A percentile compares a stretch with the other conserved stretches of the same genome.
Conservation (phyloP, 805 yeast species). For the Starmerella scarabaei region DNA sequence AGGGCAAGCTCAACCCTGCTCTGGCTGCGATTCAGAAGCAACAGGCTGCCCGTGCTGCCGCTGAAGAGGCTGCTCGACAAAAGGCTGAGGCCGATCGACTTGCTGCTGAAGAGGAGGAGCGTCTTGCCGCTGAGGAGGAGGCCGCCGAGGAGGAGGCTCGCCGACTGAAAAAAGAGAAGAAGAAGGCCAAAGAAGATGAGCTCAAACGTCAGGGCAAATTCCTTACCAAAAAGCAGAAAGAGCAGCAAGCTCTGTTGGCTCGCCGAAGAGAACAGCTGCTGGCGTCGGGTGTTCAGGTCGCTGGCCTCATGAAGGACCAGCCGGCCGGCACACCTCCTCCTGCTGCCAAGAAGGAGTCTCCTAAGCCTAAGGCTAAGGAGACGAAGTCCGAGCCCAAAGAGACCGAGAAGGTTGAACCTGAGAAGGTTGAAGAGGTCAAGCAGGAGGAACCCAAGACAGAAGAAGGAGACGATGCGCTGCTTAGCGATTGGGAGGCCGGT, state of each 20-base stretch:
- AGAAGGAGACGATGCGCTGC: slow-evolving; percentile 41
- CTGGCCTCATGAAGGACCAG: slow-evolving; percentile 61
- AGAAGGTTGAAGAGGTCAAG: slow-evolving; percentile 12
- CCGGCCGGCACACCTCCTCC: slow-evolving; percentile 26
- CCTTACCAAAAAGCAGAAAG: slow-evolving; percentile 87
- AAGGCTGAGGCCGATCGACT: slow-evolving; percentile 53
- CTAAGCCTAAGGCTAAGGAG: slow-evolving; percentile 18
- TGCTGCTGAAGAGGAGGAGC: slow-evolving; percentile 40
- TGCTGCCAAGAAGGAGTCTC: slow-evolving; percentile 16
- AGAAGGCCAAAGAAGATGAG: slow-evolving; percentile 74
- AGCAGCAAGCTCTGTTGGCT: slow-evolving; percentile 73
- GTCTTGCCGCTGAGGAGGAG: slow-evolving; percentile 50
- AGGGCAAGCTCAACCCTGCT: slow-evolving; percentile 71
- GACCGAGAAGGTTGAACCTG: slow-evolving; percentile 19
- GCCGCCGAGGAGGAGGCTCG: slow-evolving; percentile 41
- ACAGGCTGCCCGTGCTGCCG: slow-evolving; percentile 73
- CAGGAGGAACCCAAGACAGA: slow-evolving; percentile 19
- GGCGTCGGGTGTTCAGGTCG: slow-evolving; percentile 59
- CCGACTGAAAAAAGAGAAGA: slow-evolving; percentile 69
- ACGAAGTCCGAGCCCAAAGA: slow-evolving; percentile 21
- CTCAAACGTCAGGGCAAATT: slow-evolving; percentile 93
- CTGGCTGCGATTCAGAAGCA: slow-evolving; percentile 84
- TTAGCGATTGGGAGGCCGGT: slow-evolving; percentile 78
- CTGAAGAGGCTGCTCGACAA: slow-evolving; percentile 69
- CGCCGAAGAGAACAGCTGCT: slow-evolving; percentile 79